Conservation (phyloP, 2,329 filamentous ascomycete genomes). For the Pseudogymnoascus sp. region DNA sequence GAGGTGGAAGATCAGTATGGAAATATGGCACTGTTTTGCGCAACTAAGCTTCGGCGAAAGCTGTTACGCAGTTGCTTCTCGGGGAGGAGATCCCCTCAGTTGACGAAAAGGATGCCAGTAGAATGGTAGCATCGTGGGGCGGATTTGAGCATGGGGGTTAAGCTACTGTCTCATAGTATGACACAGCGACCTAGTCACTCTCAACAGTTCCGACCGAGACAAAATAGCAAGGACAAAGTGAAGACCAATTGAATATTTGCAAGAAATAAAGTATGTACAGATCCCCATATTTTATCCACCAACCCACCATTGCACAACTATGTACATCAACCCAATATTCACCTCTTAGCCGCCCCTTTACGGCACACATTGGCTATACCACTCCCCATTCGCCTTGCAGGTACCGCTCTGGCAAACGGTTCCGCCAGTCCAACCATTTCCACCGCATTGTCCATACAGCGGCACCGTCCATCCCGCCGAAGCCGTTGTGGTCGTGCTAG, state of each 20-base stretch:
- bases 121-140: background rate
- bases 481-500: background rate
- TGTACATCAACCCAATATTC: background rate
- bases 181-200: background rate
- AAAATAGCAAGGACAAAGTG: background rate
- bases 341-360: background rate
- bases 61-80: background rate
- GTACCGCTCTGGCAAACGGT: background rate
- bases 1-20: background rate
- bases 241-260: background rate
- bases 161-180: background rate
- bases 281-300: background rate
- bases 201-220: background rate
- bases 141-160: background rate
- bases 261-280: background rate
- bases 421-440: conserved; percentile 1
- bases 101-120: background rate
- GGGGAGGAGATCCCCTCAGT: background rate
- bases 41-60: background rate
- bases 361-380: background rate
- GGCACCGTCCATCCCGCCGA: background rate
- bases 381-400: background rate
- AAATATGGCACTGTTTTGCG: background rate
- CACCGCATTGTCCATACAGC: background rate
- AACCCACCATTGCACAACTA: background rate